These are phyloP conservation scores for Pseudoperonospora humuli DNA, from an alignment of 352 stramenopile genomes.

Conservation along the genomic window DNA sequence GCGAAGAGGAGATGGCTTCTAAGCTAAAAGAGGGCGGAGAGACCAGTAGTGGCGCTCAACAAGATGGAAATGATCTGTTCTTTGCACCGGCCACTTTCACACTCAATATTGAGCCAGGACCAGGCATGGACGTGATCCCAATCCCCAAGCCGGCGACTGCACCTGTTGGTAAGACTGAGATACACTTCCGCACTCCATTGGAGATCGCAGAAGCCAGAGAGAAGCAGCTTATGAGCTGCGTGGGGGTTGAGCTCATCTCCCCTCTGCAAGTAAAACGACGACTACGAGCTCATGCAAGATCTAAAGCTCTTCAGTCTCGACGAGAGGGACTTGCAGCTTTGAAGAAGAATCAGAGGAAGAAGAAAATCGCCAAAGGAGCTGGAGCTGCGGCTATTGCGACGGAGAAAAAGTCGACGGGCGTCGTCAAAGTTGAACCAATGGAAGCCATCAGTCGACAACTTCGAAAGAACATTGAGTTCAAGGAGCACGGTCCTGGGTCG, in stretches of 20 bases:
- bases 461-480: conserved; percentile 88
- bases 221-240: conserved; percentile 73
- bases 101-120: conserved; percentile 45
- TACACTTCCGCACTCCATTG: conserved; percentile 51
- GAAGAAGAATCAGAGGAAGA: conserved; percentile 46
- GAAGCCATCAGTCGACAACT: conserved; percentile 86
- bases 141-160: conserved; percentile 3
- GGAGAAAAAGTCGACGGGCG: conserved; percentile 57
- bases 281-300: conserved; percentile 51
- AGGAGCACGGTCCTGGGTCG: conserved; percentile 83
- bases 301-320: conserved; percentile 39
- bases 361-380: conserved; percentile 32
- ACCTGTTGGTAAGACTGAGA: conserved; percentile 8
- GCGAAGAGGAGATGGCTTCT: conserved; percentile 51
- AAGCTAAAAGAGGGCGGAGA: conserved; percentile 19
- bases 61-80: conserved; percentile 52
- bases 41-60: not conserved
- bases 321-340: conserved; percentile 21
- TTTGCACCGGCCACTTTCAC: conserved; percentile 69
- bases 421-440: conserved; percentile 88
- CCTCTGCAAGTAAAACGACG: conserved; percentile 77
- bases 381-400: conserved; percentile 11
- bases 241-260: conserved; percentile 76
- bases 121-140: conserved; percentile 59
- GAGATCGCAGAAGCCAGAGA: conserved; percentile 76